phyloP scores from a whole-genome alignment of 2,329 filamentous ascomycete genomes.

The Chlorencoelia australis region DNA sequence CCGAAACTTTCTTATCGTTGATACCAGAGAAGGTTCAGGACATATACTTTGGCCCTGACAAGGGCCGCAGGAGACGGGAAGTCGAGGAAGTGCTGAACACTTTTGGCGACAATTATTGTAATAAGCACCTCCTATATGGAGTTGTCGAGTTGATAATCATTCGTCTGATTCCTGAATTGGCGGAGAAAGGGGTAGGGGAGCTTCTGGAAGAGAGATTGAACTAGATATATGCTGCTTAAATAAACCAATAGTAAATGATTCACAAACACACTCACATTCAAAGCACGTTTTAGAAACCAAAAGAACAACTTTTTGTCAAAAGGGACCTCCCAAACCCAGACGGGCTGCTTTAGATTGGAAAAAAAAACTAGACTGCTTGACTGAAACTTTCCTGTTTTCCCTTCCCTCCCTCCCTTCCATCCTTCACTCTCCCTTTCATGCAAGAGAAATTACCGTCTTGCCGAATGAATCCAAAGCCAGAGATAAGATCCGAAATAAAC shows the following conservation, averaged over 20 bases:
- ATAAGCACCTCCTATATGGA: conserved; percentile 81
- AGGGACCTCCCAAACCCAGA: conserved; percentile 22
- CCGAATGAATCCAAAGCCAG: too few relatives aligned
- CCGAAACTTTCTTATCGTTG: conserved; percentile 42
- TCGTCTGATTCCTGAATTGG: conserved; percentile 74
- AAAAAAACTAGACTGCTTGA: conserved; percentile 13
- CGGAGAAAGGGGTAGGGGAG: conserved; percentile 59
- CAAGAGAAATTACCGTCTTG: too few relatives aligned
- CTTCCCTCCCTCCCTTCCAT: conserved; percentile 3
- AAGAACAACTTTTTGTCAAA: conserved; percentile 12
- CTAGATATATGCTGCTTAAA: conserved; percentile 22
- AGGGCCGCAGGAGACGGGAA: conserved; percentile 24
- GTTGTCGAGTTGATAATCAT: conserved; percentile 75
- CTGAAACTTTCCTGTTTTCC: conserved; percentile 11
- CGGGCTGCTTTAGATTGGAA: conserved; percentile 21
- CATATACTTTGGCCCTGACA: conserved; percentile 33
- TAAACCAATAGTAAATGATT: too few relatives aligned
- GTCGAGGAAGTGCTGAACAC: conserved; percentile 55
- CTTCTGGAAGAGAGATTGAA: conserved; percentile 63
- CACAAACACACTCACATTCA: too few relatives aligned
- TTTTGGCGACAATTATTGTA: conserved; percentile 76
- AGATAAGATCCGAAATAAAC: too few relatives aligned
- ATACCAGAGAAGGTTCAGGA: conserved; percentile 31
- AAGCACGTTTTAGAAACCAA: too few relatives aligned
- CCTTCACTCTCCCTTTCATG: too few relatives aligned